Evolutionary conservation across 371 early-diverging fungal genomes (phyloP).

Genomic region (Gilbertella persicaria): DNA sequence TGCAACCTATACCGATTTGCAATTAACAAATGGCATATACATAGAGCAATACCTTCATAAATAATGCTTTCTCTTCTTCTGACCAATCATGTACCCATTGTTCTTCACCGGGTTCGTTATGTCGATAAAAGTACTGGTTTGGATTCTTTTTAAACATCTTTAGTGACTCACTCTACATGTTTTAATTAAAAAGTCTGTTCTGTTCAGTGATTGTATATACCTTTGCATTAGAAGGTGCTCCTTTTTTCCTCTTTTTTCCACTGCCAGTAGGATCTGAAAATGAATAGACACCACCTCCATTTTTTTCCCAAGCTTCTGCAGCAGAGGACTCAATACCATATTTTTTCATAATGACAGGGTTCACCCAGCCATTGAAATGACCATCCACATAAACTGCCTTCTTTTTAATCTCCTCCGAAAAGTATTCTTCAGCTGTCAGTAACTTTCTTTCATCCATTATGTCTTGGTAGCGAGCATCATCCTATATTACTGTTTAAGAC

Average conservation of each 20-base stretch:
- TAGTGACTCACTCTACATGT: slow-evolving; percentile 49
- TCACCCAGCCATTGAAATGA: slow-evolving; percentile 69
- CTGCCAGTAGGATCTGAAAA: slow-evolving; percentile 63
- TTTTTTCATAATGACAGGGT: slow-evolving; percentile 54
- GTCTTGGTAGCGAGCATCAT: slow-evolving; percentile 21
- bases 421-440: slow-evolving; percentile 61
- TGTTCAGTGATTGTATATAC: slow-evolving; percentile 23
- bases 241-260: slow-evolving; percentile 31
- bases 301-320: slow-evolving; percentile 71
- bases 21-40: neutral
- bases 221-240: slow-evolving; percentile 36
- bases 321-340: slow-evolving; percentile 62
- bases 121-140: slow-evolving; percentile 74
- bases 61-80: slow-evolving; percentile 57
- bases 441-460: slow-evolving; percentile 41
- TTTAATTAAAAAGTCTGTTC: too few relatives aligned
- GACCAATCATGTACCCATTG: slow-evolving; percentile 81
- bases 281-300: slow-evolving; percentile 75
- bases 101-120: slow-evolving; percentile 73
- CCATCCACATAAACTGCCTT: slow-evolving; percentile 62
- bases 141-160: slow-evolving; percentile 74
- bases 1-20: slow-evolving; percentile 28
- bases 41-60: slow-evolving; percentile 47
- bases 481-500: too few relatives aligned
- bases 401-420: slow-evolving; percentile 44